Evolutionary conservation across 805 yeast genomes (phyloP).

Genomic region (Lipomyces lipofer): DNA sequence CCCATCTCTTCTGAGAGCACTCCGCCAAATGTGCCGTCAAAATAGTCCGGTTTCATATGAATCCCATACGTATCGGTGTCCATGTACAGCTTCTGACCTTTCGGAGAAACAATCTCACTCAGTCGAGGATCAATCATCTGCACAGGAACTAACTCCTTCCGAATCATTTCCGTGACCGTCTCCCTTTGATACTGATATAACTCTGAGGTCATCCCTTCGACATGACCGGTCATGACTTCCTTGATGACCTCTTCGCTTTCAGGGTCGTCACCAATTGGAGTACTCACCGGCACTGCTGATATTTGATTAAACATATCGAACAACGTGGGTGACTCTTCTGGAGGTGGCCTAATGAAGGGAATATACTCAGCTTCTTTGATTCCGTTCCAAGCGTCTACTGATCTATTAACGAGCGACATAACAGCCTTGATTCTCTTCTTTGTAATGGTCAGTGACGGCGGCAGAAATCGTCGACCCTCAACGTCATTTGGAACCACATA

Average conservation of each 20-base stretch:
- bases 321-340: conserved; percentile 26
- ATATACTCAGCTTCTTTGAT: conserved; percentile 3
- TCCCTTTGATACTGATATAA: conserved; percentile 62
- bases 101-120: conserved; percentile 35
- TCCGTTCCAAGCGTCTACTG: conserved; percentile 24
- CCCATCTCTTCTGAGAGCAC: conserved; percentile 71
- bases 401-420: conserved; percentile 8
- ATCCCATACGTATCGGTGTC: conserved; percentile 43
- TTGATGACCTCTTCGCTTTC: conserved; percentile 30
- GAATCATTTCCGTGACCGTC: conserved; percentile 61
- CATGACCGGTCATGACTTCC: conserved; percentile 37
- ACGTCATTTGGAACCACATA: conserved; percentile 21
- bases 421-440: conserved; percentile 15
- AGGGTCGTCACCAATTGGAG: conserved; percentile 31
- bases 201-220: conserved; percentile 51
- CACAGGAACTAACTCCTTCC: conserved; percentile 47
- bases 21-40: conserved; percentile 58
- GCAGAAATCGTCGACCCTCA: conserved; percentile 25
- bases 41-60: conserved; percentile 45
- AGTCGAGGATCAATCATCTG: conserved; percentile 43
- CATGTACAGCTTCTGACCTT: conserved; percentile 37
- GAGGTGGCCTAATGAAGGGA: conserved; percentile 36
- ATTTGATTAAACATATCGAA: conserved; percentile 29
- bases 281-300: conserved; percentile 15
- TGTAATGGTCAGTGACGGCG: not conserved